Evolutionary conservation across 1,139 yeast genomes (phyloP).

Genomic region (Kazachstania sp.): DNA sequence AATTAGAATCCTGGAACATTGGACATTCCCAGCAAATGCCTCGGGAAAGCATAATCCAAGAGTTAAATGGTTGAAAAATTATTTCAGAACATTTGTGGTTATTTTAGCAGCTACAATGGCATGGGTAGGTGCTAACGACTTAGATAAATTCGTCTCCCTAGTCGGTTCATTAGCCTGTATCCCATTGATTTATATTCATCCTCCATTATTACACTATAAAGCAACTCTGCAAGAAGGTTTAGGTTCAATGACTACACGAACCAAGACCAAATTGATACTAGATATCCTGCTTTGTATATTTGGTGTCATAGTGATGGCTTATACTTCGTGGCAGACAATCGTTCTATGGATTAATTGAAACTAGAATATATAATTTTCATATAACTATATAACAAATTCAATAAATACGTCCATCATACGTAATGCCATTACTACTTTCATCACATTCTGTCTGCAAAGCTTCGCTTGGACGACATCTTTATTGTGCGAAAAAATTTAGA

Average conservation of each 20-base stretch:
- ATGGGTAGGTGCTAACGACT: constrained; percentile 58
- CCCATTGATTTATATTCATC: constrained; percentile 89
- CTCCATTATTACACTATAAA: constrained; percentile 72
- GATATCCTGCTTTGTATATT: constrained; percentile 20
- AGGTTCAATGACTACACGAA: neutral
- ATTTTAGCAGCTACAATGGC: constrained; percentile 59
- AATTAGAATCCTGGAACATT: constrained; percentile 67
- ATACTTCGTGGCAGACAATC: constrained; percentile 28
- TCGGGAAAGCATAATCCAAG: constrained; percentile 61
- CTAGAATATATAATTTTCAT: neutral
- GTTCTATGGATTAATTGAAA: constrained; percentile 15
- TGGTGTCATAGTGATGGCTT: constrained; percentile 23
- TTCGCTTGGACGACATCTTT: neutral
- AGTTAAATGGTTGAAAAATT: constrained; percentile 81
- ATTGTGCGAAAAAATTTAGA: too few relatives aligned
- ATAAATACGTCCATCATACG: too few relatives aligned
- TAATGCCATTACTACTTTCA: too few relatives aligned
- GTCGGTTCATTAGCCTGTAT: constrained; percentile 94
- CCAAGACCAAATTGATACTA: constrained; percentile 4
- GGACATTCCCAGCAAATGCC: constrained; percentile 43
- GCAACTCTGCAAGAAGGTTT: constrained; percentile 22
- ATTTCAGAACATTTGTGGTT: constrained; percentile 59
- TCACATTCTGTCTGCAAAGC: too few relatives aligned
- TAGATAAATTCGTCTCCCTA: constrained; percentile 84
- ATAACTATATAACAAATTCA: neutral